phyloP scores from a whole-genome alignment of 371 early-diverging fungal genomes.

The Phascolomyces articulosus region DNA sequence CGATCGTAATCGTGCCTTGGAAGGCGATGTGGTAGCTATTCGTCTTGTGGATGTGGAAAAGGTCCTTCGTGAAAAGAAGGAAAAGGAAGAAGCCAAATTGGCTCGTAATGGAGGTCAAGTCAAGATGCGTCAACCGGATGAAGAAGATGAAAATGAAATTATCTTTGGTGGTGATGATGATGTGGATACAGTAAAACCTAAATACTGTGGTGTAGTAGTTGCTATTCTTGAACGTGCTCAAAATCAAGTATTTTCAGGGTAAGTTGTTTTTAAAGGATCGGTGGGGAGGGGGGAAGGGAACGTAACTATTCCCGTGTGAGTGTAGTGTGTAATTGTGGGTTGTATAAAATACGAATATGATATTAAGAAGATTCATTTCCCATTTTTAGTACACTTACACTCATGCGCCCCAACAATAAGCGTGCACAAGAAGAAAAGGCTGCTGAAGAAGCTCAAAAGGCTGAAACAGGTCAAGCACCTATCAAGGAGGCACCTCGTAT shows the following conservation, averaged over 20 bases:
- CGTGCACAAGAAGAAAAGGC: slow-evolving; percentile 55
- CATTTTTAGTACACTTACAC: slow-evolving; percentile 45
- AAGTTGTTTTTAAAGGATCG: slow-evolving; percentile 8
- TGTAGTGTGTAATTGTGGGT: no score
- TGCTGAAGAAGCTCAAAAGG: slow-evolving; percentile 35
- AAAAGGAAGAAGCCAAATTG: slow-evolving; percentile 55
- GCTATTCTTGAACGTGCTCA: slow-evolving; percentile 68
- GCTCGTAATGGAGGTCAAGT: slow-evolving; percentile 52
- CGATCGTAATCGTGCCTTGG: slow-evolving; percentile 86
- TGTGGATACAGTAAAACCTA: slow-evolving; percentile 58
- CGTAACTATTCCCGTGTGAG: background rate
- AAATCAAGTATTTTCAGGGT: slow-evolving; percentile 68
- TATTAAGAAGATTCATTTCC: background rate
- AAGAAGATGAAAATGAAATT: slow-evolving; percentile 54
- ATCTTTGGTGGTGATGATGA: slow-evolving; percentile 60
- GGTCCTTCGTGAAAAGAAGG: slow-evolving; percentile 58
- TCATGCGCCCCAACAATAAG: slow-evolving; percentile 63
- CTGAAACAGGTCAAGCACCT: slow-evolving; percentile 23
- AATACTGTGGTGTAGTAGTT: slow-evolving; percentile 69
- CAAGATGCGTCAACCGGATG: slow-evolving; percentile 45
- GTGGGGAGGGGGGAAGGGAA: no score
- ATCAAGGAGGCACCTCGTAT: slow-evolving; percentile 52
- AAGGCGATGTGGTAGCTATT: slow-evolving; percentile 89
- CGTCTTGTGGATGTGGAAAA: slow-evolving; percentile 75
- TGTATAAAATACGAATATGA: no score